Percentiles rank a stretch among this genome's conserved stretches.
phyloP scores from a whole-genome alignment of 2,329 filamentous ascomycete genomes.

The Claviceps purpurea region DNA sequence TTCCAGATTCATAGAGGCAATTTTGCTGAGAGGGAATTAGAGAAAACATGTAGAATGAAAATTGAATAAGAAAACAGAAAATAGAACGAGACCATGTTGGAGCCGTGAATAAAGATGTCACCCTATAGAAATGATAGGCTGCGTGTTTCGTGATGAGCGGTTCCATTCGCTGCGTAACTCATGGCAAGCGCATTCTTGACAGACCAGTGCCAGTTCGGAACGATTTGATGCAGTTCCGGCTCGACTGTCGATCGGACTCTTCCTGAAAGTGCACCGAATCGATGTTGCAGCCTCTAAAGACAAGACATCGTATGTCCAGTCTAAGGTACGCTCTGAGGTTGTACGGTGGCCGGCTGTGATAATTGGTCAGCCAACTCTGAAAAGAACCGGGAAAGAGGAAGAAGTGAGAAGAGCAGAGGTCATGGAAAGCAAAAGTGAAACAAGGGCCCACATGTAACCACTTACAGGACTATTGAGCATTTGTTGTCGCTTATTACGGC shows the following conservation, averaged over 20 bases:
- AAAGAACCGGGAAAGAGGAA: not conserved
- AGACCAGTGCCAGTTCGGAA: not conserved
- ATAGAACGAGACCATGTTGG: not conserved
- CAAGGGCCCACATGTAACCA: constrained; percentile 14
- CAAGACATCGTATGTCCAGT: not conserved
- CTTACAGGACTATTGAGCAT: constrained; percentile 93
- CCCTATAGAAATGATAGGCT: not conserved
- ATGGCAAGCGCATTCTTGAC: not conserved
- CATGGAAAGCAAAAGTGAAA: not conserved
- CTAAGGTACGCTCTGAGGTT: constrained; percentile 33
- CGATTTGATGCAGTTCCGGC: not conserved
- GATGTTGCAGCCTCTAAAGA: not conserved
- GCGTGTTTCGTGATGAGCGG: not conserved
- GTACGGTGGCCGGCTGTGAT: constrained; percentile 37
- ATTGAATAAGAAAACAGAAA: not conserved
- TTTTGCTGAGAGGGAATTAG: not conserved
- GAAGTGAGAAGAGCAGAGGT: not conserved
- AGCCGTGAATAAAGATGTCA: not conserved
- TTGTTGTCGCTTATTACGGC: constrained; percentile 82
- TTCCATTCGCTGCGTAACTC: not conserved
- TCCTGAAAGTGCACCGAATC: not conserved
- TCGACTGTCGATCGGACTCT: not conserved
- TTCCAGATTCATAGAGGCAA: constrained; percentile 1
- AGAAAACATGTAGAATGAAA: not conserved
- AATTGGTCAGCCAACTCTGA: constrained; percentile 1